Percentiles rank a stretch among this genome's conserved stretches.
Evolutionary conservation across 768 basidiomycete genomes (phyloP).

Genomic region (Dentipellis fragilis): DNA sequence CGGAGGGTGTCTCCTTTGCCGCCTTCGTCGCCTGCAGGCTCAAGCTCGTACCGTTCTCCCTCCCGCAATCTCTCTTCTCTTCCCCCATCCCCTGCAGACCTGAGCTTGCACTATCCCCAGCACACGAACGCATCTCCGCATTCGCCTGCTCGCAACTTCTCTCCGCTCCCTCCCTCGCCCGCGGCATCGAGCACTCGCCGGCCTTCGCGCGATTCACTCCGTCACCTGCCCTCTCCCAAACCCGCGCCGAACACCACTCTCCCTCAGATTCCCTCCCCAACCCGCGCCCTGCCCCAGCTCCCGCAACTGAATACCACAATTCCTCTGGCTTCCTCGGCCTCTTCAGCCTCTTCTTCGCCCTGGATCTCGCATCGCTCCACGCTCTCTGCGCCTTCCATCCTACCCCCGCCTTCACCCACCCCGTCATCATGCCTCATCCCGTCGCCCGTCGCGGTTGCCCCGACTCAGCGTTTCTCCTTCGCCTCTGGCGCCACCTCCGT

Average conservation of each 20-base stretch:
- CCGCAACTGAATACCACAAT: background rate
- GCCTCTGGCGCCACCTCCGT: slow-evolving; percentile 6
- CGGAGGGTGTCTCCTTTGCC: no score
- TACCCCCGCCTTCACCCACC: slow-evolving; percentile 19
- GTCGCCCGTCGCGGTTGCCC: slow-evolving; percentile 4
- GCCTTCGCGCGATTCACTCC: slow-evolving; percentile 31
- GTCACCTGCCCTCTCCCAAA: slow-evolving; percentile 48
- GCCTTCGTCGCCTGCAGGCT: no score
- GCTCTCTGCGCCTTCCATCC: slow-evolving; percentile 9
- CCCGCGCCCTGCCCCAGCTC: background rate
- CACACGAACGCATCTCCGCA: no score
- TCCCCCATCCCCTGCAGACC: no score
- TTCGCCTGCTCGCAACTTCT: background rate
- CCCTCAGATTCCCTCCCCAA: slow-evolving; percentile 29
- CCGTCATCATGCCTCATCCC: slow-evolving; percentile 23
- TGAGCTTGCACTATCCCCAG: no score
- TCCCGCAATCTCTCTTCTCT: no score
- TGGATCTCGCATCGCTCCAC: background rate
- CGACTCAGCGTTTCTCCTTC: slow-evolving; percentile 10
- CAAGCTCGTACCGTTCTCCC: no score
- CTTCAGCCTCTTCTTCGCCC: slow-evolving; percentile 3
- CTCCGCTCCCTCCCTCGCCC: slow-evolving; percentile 6
- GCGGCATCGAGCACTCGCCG: slow-evolving; percentile 16
- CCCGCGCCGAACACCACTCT: slow-evolving; percentile 45
- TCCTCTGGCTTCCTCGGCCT: background rate